Base-by-base conservation (phyloP, 2,329 filamentous ascomycete species). In the Aspergillus fumigatus region DNA sequence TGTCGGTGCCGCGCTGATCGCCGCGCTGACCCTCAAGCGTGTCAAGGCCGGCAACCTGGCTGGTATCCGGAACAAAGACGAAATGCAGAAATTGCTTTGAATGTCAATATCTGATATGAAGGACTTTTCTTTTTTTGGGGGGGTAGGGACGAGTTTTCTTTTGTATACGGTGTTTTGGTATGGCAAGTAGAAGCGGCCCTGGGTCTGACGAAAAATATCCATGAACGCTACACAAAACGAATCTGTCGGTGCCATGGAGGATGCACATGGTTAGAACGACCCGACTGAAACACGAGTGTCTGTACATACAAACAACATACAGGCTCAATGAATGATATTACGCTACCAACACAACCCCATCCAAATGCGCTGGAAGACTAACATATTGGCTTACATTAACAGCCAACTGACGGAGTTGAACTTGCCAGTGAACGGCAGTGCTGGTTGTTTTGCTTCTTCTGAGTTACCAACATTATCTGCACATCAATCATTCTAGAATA, bases 1-100 rank as follows among this genome's bases (percentile, higher is more conserved):
- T 83, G 94, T 97, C n/a, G 93, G 93, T 64, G 94, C 93, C 48
- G 94, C 94, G 4, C 79, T 99, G 59, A 97, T 99, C 79, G 94
- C 94, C 7, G 85, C 85, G 7, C 69, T 88, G 70, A 88, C 85
- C 9, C 71, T 87, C 58, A 85, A 86, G 77, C 77, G 85, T 57
- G 80, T 84, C 60, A 80, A 84, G 71, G 78, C 80, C 51, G 85
- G 84, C 35, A 83, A 86, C 66, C 62, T 80, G 52, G 79, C 77
- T 32, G 85, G 85, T 65, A 84, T 88, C 62, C 77, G 78, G 51
- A 79, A 86, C 60, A 67, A 68, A 64, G 68, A 70, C 7, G 69
- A 71, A 3, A 75, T 77, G 67, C 66, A 67, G 64, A 66, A 64
- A 19, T 54, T 73, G 32, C 56, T 70, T 43, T 71, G 57, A 61